Evolutionary conservation across 2,329 filamentous ascomycete genomes (phyloP).

Genomic region (Paraconiothyrium brasiliense): DNA sequence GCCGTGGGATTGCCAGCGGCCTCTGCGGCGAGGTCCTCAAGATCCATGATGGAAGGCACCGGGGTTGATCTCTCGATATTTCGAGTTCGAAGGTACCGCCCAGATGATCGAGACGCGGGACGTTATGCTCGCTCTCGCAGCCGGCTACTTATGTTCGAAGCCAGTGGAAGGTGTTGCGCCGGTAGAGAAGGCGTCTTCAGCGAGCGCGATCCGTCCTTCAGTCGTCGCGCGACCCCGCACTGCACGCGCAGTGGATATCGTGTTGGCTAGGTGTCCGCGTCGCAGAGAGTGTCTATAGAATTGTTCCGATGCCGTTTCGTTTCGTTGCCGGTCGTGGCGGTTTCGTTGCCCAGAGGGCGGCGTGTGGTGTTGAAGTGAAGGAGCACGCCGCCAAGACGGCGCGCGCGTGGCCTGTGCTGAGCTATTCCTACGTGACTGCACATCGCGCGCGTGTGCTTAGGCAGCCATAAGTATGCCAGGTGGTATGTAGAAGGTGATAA

Average conservation of each 20-base stretch:
- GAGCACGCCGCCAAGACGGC: conserved; percentile 13
- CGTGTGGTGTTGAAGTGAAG: conserved; percentile 32
- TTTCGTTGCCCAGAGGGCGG: conserved; percentile 27
- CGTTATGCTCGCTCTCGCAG: no score
- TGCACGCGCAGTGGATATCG: neutral
- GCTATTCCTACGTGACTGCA: neutral
- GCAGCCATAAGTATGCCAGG: neutral
- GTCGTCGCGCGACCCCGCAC: conserved; percentile 2
- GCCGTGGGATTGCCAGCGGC: conserved; percentile 9
- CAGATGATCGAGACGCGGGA: neutral
- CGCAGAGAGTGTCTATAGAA: neutral
- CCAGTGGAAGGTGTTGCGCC: neutral
- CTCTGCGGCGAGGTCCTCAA: conserved; percentile 1
- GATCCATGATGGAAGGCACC: conserved; percentile 29
- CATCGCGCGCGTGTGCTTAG: neutral
- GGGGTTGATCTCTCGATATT: neutral
- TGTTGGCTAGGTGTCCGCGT: neutral
- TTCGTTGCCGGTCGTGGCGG: conserved; percentile 20
- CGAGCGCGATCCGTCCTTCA: conserved; percentile 3
- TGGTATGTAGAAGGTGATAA: neutral
- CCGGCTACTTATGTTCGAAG: neutral
- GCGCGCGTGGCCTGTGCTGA: neutral
- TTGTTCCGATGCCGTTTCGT: conserved; percentile 5
- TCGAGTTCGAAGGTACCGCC: neutral
- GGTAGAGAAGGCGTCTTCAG: neutral